phyloP scores from a whole-genome alignment of 225 moss, liverwort and hornwort genomes.

The Bryoerythrophyllum caledonicum region DNA sequence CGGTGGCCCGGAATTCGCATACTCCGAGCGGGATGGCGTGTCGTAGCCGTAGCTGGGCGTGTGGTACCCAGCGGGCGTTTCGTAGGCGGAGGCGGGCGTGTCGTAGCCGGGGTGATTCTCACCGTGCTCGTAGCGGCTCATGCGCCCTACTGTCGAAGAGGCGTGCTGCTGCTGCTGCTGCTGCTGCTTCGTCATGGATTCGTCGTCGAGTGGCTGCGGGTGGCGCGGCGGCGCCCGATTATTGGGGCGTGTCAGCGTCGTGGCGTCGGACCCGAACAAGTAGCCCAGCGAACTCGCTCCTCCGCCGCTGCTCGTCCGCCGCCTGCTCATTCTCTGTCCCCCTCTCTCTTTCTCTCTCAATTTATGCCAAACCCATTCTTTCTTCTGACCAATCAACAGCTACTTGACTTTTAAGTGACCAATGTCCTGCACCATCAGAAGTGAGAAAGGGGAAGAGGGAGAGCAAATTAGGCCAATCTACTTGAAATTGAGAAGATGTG shows the following conservation, averaged over 20 bases:
- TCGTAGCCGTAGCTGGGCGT: constrained; percentile 8
- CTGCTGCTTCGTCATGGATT: background rate
- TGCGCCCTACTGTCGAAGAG: too few species aligned
- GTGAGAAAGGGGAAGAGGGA: background rate
- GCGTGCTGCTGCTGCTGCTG: background rate
- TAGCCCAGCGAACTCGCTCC: constrained; percentile 54
- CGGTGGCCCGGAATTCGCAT: background rate
- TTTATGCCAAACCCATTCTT: background rate
- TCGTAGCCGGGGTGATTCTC: constrained; percentile 2
- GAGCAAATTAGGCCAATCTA: background rate
- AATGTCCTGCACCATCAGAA: background rate
- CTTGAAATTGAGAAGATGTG: background rate
- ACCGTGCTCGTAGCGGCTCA: background rate
- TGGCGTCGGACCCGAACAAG: constrained; percentile 52
- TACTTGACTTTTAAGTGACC: background rate
- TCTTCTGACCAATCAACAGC: background rate
- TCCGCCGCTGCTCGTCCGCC: constrained; percentile 48
- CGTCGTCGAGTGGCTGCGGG: background rate
- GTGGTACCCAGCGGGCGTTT: constrained; percentile 29
- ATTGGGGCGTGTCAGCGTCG: constrained; percentile 27
- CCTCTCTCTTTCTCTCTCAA: background rate
- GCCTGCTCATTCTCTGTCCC: constrained; percentile 25
- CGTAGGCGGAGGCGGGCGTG: constrained; percentile 18
- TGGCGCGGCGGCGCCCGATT: constrained; percentile 39
- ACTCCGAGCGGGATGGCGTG: background rate